Evolutionary conservation across 441 rosid species (phyloP).

Genomic region (Erysimum cheiri): DNA sequence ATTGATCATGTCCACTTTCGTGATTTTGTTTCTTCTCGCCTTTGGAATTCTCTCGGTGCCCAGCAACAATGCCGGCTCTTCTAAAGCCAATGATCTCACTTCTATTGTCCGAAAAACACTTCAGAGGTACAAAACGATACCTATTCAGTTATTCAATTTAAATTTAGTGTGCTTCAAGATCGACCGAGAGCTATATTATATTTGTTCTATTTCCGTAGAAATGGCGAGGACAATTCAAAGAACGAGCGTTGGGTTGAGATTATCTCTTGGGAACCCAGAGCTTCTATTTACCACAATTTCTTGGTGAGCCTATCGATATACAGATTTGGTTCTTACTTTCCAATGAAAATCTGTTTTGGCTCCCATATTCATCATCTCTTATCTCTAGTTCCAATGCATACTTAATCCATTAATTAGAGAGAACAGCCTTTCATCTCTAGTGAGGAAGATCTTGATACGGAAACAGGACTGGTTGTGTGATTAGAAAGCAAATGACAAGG

Average conservation of each 20-base stretch:
- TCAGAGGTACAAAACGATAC: conserved; percentile 46
- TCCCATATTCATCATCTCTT: not conserved
- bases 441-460: conserved; percentile 7
- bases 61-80: conserved; percentile 51
- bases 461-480: conserved; percentile 2
- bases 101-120: conserved; percentile 54
- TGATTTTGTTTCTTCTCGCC: conserved; percentile 66
- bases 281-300: conserved; percentile 79
- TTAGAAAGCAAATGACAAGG: not conserved
- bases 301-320: conserved; percentile 52
- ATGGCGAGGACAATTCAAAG: conserved; percentile 54
- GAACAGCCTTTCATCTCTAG: not conserved
- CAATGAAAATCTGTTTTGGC: not conserved
- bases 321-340: not conserved
- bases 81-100: conserved; percentile 73
- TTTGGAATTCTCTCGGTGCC: conserved; percentile 79
- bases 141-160: not conserved
- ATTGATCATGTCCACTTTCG: conserved; percentile 67
- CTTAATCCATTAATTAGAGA: not conserved
- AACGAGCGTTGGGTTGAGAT: conserved; percentile 79
- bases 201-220: conserved; percentile 35
- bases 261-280: conserved; percentile 94
- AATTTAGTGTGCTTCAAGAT: conserved; percentile 13
- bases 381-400: not conserved
- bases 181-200: not conserved